Evolutionary conservation across 305 asterid genomes (phyloP).

Genomic region (Euphrasia arctica): DNA sequence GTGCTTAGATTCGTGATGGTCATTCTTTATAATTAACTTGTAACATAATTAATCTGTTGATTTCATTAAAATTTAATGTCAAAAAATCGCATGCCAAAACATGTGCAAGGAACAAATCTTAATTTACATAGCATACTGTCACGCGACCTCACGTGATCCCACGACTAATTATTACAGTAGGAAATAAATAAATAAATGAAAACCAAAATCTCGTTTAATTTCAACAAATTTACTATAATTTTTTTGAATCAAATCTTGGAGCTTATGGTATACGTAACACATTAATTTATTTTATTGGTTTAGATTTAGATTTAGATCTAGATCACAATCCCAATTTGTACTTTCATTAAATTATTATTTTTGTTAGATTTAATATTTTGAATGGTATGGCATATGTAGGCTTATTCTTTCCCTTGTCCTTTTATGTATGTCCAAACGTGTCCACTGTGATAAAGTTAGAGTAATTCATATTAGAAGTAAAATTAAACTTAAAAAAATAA

Average conservation of each 20-base stretch:
- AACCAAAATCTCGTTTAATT: too few species aligned
- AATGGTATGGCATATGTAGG: not conserved
- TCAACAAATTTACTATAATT: too few species aligned
- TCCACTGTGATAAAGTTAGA: too few species aligned
- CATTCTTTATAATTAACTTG: constrained; percentile 36
- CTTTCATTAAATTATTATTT: not conserved
- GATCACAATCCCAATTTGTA: constrained; percentile 41
- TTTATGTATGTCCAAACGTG: too few species aligned
- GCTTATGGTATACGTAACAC: constrained; percentile 19
- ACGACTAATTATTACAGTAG: constrained; percentile 18
- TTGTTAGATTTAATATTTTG: constrained; percentile 1
- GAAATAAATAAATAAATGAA: too few species aligned
- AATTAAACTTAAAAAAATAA: too few species aligned
- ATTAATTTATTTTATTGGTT: constrained; percentile 24
- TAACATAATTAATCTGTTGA: constrained; percentile 32
- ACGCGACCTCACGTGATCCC: constrained; percentile 81
- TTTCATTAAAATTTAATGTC: constrained; percentile 27
- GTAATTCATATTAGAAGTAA: too few species aligned
- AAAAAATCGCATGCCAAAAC: constrained; percentile 38
- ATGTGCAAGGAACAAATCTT: constrained; percentile 32
- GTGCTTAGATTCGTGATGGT: constrained; percentile 52
- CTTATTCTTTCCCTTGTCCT: constrained; percentile 11
- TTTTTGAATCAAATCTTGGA: constrained; percentile 30
- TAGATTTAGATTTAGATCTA: constrained; percentile 41
- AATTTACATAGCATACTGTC: constrained; percentile 41